Base-by-base conservation (phyloP, 352 stramenopile genomes). In the Pythium graminicola region DNA sequence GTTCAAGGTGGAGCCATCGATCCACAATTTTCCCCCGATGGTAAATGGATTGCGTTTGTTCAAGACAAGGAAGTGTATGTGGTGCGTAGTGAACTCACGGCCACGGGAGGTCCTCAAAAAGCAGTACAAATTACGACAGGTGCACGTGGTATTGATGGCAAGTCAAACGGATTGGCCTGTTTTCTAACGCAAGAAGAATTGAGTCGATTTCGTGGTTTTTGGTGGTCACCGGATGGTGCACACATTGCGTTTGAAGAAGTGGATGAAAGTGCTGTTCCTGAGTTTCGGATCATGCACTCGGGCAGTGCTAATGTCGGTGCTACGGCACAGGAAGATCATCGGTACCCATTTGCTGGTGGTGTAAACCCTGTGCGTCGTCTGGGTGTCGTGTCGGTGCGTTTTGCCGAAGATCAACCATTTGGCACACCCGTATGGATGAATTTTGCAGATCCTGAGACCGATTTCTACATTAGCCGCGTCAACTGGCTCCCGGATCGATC, bases 131-230 rank as follows among this genome's bases (percentile, higher is more conserved):
- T 96, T 56, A 95, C 82, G 2, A 74, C 61, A 1, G 88, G 86
- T 16, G 90, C 86, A 17, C 64, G 84, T 48, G 73, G 65, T 40
- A 48, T 77, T 22, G 69, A 71, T 7, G 85, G 85, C 23, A 80
- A 86, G 39, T 96, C 80, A 22, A 93, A 98, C 69, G 96, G 95
- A 2, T 58, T 98, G 11, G 95, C 96, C n/a, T 97, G 98, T 69
- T 99, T 98, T 69, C 62, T 99, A 9, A 97, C 95, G 6, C 93
- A 98, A 62, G 96, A 99, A 70, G 95, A 99, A 70, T 94, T 99
- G 64, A 94, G 95, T 62, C 85, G 95, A 26, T 98, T 97, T 73
- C 70, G 86, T 35, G 96, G 96, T 40, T 98, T 97, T 73, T 99
- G 96, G 96, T 98, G 91, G 89, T 87, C 85, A 19, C 83, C 86